These are phyloP conservation scores for Albizia julibrissin DNA, from an alignment of 306 rosid genomes.

Conservation along the genomic window DNA sequence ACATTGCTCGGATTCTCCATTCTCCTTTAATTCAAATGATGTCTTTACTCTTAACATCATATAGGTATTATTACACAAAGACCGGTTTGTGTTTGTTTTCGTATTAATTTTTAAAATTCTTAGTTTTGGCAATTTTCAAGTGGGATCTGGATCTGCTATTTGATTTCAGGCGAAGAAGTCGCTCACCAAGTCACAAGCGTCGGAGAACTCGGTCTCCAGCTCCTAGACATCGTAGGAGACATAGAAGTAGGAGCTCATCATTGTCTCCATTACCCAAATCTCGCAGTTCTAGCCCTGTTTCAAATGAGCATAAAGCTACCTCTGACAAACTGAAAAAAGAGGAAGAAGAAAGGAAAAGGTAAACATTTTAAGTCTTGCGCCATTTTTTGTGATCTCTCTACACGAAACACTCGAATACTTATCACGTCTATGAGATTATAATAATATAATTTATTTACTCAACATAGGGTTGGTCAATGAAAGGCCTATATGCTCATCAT, in stretches of 20 bases:
- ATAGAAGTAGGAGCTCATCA: conserved; percentile 44
- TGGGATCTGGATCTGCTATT: neutral
- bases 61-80: neutral
- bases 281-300: conserved; percentile 48
- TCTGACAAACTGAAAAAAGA: conserved; percentile 52
- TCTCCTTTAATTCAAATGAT: neutral
- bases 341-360: conserved; percentile 62
- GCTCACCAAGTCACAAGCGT: conserved; percentile 42
- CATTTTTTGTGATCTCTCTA: neutral
- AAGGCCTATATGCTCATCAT: neutral
- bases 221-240: conserved; percentile 41
- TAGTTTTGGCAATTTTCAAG: neutral
- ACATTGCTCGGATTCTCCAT: neutral
- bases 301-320: conserved; percentile 42
- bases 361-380: neutral
- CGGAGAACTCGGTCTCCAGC: conserved; percentile 51
- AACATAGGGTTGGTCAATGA: neutral
- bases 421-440: neutral
- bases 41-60: neutral
- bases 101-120: neutral
- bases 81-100: neutral
- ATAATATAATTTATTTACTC: neutral
- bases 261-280: conserved; percentile 57
- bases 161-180: conserved; percentile 48
- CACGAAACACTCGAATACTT: neutral